Evolutionary conservation across 73 alveolate genomes (phyloP).

Genomic region (Uronychia setigera): DNA sequence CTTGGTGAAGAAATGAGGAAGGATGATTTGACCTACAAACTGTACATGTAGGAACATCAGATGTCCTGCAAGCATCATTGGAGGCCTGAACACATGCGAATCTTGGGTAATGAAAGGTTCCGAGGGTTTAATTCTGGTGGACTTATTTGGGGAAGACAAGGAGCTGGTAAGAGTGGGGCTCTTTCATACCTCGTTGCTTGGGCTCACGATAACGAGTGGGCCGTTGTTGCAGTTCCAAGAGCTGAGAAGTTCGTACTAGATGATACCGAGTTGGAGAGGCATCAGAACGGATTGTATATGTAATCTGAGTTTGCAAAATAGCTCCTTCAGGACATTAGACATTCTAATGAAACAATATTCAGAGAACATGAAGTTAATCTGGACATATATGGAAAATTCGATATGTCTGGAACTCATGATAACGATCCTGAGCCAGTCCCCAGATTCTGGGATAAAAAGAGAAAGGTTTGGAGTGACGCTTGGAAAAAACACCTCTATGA

Average conservation of each 20-base stretch:
- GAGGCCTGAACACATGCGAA: slow-evolving; percentile 72
- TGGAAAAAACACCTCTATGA: slow-evolving; percentile 68
- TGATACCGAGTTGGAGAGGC: slow-evolving; percentile 49
- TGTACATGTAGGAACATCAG: slow-evolving; percentile 52
- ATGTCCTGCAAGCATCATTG: slow-evolving; percentile 54
- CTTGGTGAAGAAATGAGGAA: neutral
- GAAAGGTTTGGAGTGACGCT: slow-evolving; percentile 70
- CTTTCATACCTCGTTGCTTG: slow-evolving; percentile 67
- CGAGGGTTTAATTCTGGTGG: slow-evolving; percentile 63
- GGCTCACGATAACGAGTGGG: slow-evolving; percentile 83
- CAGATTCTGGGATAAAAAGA: slow-evolving; percentile 65
- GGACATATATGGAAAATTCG: slow-evolving; percentile 67
- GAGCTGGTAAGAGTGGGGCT: slow-evolving; percentile 72
- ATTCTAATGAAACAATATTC: slow-evolving; percentile 59
- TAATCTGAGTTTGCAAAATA: slow-evolving; percentile 60
- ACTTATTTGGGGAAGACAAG: slow-evolving; percentile 67
- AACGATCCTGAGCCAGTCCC: slow-evolving; percentile 85
- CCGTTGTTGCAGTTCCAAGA: slow-evolving; percentile 70
- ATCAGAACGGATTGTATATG: slow-evolving; percentile 72
- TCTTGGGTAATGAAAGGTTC: slow-evolving; percentile 31
- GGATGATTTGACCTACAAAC: slow-evolving; percentile 44
- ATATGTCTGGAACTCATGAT: slow-evolving; percentile 76
- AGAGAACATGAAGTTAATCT: slow-evolving; percentile 59
- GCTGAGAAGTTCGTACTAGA: slow-evolving; percentile 58
- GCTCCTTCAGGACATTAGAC: slow-evolving; percentile 54